Percentiles rank a stretch among this genome's conserved stretches.
These are phyloP conservation scores for Alloteropsis semialata DNA, from an alignment of 176 grass and related monocot genomes.

Conservation along the genomic window DNA sequence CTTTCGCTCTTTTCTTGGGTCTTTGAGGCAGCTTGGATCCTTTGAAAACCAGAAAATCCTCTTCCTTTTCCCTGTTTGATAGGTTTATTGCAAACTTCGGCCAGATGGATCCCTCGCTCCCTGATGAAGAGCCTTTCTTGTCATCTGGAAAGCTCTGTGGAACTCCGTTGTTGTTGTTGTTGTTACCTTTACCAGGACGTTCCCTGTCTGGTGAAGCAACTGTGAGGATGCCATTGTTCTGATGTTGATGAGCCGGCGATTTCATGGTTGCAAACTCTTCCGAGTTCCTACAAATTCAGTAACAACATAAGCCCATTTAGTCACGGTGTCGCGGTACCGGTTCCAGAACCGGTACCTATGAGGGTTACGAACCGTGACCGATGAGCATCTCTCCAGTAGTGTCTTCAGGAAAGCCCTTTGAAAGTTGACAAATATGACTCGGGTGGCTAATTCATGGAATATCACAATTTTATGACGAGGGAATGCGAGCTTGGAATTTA, in stretches of 20 bases:
- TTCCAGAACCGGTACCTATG: no score
- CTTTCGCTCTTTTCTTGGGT: conserved; percentile 93
- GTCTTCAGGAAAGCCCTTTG: no score
- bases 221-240: conserved; percentile 32
- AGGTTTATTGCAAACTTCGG: conserved; percentile 68
- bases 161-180: conserved; percentile 33
- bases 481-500: no score
- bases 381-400: no score
- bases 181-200: conserved; percentile 22
- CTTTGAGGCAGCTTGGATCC: conserved; percentile 93
- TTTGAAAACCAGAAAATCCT: conserved; percentile 89
- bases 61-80: conserved; percentile 96
- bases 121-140: conserved; percentile 71
- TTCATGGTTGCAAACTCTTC: conserved; percentile 62
- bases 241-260: conserved; percentile 42
- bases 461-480: no score
- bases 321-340: no score
- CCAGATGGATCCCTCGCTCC: conserved; percentile 74
- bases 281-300: conserved; percentile 41
- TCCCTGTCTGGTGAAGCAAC: conserved; percentile 44
- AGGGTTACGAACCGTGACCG: no score
- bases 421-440: no score
- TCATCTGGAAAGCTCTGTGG: conserved; percentile 44
- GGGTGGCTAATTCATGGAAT: no score
- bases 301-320: no score